Conservation (phyloP, 2,329 filamentous ascomycete species). For the Arachnopeziza araneosa region DNA sequence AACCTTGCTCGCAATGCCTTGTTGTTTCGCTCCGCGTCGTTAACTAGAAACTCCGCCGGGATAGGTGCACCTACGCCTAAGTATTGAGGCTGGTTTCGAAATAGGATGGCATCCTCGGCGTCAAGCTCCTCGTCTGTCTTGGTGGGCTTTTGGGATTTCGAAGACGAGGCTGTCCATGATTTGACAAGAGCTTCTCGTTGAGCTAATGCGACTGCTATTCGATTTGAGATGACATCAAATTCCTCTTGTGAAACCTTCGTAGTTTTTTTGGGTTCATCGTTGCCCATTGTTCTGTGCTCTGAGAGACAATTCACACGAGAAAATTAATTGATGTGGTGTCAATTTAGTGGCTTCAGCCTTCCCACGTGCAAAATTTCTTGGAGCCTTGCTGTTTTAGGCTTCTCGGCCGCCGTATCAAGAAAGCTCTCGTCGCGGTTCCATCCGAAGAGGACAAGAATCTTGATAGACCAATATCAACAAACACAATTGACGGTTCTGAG, state of each 20-base stretch:
- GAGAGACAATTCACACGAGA: neutral
- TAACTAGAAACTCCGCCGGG: conserved; percentile 26
- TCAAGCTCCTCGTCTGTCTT: conserved; percentile 31
- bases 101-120: conserved; percentile 28
- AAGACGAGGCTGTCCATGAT: conserved; percentile 26
- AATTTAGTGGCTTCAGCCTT: neutral
- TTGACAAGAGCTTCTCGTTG: conserved; percentile 29
- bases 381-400: conserved; percentile 1
- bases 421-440: conserved; percentile 8
- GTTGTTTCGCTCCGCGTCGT: conserved; percentile 25
- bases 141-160: conserved; percentile 11
- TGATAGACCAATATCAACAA: neutral
- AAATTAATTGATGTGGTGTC: neutral
- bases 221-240: conserved; percentile 28
- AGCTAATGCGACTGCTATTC: conserved; percentile 28
- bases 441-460: conserved; percentile 18
- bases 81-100: conserved; percentile 24
- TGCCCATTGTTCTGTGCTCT: conserved; percentile 13
- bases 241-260: conserved; percentile 23
- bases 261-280: conserved; percentile 14
- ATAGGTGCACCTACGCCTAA: conserved; percentile 30
- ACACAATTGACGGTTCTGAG: conserved; percentile 24
- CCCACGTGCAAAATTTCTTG: conserved; percentile 16
- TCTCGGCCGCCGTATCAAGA: conserved; percentile 14
- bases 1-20: conserved; percentile 30